A percentile compares a stretch with the other conserved stretches of the same genome.
phyloP scores from a whole-genome alignment of 2,329 filamentous ascomycete genomes.

The Berkeleyomyces basicola region DNA sequence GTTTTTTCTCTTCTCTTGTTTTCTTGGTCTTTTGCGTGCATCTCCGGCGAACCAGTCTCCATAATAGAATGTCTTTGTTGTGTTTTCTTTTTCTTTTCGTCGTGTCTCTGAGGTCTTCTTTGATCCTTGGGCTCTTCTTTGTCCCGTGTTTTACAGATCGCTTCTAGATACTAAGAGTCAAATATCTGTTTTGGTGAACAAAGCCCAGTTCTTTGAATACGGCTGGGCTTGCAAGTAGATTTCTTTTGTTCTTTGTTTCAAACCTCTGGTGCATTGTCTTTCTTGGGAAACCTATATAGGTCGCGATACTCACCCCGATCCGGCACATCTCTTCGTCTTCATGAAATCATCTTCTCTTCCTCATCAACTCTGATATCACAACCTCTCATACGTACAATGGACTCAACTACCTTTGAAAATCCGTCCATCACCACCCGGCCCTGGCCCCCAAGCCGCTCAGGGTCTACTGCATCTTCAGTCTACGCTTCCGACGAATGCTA shows the following conservation, averaged over 20 bases:
- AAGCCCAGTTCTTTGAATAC: not conserved
- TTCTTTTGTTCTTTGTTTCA: not conserved
- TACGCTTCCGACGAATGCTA: not conserved
- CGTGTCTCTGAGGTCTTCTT: not conserved
- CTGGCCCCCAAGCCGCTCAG: not conserved
- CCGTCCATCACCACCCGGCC: not conserved
- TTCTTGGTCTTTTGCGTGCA: not conserved
- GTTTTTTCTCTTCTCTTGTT: constrained; percentile 1
- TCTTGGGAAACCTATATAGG: not conserved
- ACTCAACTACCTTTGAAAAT: not conserved
- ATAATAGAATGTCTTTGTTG: not conserved
- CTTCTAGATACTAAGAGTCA: not conserved
- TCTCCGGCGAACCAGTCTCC: not conserved
- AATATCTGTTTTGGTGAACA: not conserved
- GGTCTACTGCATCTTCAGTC: not conserved
- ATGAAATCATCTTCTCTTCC: not conserved
- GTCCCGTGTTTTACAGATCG: not conserved
- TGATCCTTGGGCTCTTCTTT: not conserved
- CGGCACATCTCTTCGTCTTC: not conserved
- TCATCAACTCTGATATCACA: not conserved
- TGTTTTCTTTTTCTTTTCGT: not conserved
- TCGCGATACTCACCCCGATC: not conserved
- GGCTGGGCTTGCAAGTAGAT: too few relatives aligned
- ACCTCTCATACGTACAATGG: not conserved
- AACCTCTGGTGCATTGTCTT: not conserved